Evolutionary conservation across 805 yeast species (phyloP), one percentile per base, ranked within the genome.

Genomic region (Starmera pachycereana): DNA sequence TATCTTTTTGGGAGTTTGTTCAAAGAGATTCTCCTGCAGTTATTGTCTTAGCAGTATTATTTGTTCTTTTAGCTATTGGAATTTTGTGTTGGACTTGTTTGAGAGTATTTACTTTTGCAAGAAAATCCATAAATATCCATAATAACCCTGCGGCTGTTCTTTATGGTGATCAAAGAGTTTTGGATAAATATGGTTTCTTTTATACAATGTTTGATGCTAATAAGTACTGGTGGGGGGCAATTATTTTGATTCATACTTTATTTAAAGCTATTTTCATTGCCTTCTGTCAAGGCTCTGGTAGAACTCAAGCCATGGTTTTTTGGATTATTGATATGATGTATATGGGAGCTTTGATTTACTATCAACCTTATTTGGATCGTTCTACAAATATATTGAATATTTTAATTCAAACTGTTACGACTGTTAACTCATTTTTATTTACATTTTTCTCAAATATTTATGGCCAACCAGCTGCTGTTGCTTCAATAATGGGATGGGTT

Each of bases 401-500:
- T 48, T 58, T 77, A 50, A 81, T 86, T 61, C 71, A 81, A 38
- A 72, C 83, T 11, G 88, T 89, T 22, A 75, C 72, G 29, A 74
- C 86, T 7, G 47, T 87, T 41, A 89, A 89, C 61, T 84, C 96
- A 29, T 79, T 87, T 60, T 69, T 89, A 46, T 89, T 86, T 65
- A 57, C 85, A 47, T 89, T 89, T 67, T 89, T 87, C 57, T 84
- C 95, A 4, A 80, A 82, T 53, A 64, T 89, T 46, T 87, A 84
- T 62, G 78, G 81, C 38, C 96, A 88, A 63, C 79, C 86, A 8
- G 79, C 78, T 16, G 72, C 75, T 8, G 96, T 85, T 11, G 67
- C 79, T 12, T 80, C 95, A 1, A 75, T 89, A 41, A 85, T 89
- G 95, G 97, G 94, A 1, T 82, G 95, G 77, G 70, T 89, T 2